Conservation (phyloP, 2,329 filamentous ascomycete species). For the Fusarium robinianum region DNA sequence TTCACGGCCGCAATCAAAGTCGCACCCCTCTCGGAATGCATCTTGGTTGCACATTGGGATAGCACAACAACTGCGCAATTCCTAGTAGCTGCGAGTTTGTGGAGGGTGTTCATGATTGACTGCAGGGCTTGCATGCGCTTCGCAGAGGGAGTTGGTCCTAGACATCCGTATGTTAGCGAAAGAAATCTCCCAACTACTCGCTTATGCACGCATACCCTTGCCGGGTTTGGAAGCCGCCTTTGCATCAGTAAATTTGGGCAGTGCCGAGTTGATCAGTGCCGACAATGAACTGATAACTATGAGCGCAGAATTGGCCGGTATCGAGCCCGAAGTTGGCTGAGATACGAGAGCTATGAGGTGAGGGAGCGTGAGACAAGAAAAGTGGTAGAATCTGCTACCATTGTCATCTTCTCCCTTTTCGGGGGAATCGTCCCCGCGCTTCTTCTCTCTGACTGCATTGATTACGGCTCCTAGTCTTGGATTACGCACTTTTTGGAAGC, state of each 20-base stretch:
- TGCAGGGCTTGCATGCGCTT: constrained; percentile 60
- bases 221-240: constrained; percentile 44
- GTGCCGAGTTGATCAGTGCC: constrained; percentile 74
- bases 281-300: constrained; percentile 81
- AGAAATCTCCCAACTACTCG: constrained; percentile 4
- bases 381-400: constrained; percentile 50
- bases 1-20: constrained; percentile 76
- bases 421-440: constrained; percentile 5
- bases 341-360: constrained; percentile 77
- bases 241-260: constrained; percentile 62
- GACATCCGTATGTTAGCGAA: constrained; percentile 13
- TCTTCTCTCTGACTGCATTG: constrained; percentile 21
- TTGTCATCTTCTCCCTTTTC: constrained; percentile 26
- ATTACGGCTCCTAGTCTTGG: constrained; percentile 38
- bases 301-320: constrained; percentile 66
- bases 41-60: constrained; percentile 81
- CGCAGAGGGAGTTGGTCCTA: constrained; percentile 45
- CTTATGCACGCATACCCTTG: constrained; percentile 43
- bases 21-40: constrained; percentile 68
- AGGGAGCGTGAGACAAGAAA: constrained; percentile 63
- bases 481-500: constrained; percentile 48
- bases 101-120: constrained; percentile 69
- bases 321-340: constrained; percentile 65
- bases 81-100: constrained; percentile 74
- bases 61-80: constrained; percentile 75